These are phyloP conservation scores for Cynanchum wilfordii DNA, from an alignment of 257 asterid species.

Conservation along the genomic window DNA sequence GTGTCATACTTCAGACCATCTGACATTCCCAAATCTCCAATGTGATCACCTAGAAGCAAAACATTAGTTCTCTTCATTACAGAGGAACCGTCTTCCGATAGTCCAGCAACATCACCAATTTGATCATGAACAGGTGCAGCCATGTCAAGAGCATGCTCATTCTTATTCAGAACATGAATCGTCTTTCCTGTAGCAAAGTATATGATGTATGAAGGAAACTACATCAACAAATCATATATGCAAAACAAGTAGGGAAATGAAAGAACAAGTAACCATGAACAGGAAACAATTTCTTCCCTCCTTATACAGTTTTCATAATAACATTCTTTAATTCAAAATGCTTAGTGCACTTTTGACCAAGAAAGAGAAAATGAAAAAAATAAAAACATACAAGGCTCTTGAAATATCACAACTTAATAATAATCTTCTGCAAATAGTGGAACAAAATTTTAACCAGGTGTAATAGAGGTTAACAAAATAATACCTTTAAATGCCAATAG, in stretches of 20 bases:
- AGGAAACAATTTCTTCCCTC: background rate
- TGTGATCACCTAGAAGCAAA: slow-evolving; percentile 88
- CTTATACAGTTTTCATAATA: background rate
- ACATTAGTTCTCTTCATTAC: slow-evolving; percentile 76
- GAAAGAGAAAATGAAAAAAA: background rate
- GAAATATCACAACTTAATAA: background rate
- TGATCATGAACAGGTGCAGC: slow-evolving; percentile 69
- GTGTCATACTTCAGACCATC: slow-evolving; percentile 78
- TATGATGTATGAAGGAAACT: background rate
- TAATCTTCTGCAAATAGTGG: background rate
- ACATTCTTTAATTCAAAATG: background rate
- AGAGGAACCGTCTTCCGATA: slow-evolving; percentile 38
- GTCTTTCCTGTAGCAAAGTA: slow-evolving; percentile 56
- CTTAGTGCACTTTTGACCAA: background rate
- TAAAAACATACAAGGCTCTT: background rate
- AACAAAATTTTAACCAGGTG: background rate
- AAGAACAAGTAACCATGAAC: background rate
- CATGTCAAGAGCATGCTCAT: slow-evolving; percentile 94
- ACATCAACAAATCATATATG: background rate
- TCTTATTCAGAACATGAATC: slow-evolving; percentile 88
- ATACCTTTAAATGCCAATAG: slow-evolving; percentile 72
- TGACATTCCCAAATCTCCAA: slow-evolving; percentile 95
- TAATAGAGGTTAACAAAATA: slow-evolving; percentile 3
- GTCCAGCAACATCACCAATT: slow-evolving; percentile 45
- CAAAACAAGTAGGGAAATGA: background rate